Percentiles rank a stretch among this genome's conserved stretches.
These are phyloP conservation scores for Gryganskiella cystojenkinii DNA, from an alignment of 192 early-diverging fungal species.

Conservation along the genomic window DNA sequence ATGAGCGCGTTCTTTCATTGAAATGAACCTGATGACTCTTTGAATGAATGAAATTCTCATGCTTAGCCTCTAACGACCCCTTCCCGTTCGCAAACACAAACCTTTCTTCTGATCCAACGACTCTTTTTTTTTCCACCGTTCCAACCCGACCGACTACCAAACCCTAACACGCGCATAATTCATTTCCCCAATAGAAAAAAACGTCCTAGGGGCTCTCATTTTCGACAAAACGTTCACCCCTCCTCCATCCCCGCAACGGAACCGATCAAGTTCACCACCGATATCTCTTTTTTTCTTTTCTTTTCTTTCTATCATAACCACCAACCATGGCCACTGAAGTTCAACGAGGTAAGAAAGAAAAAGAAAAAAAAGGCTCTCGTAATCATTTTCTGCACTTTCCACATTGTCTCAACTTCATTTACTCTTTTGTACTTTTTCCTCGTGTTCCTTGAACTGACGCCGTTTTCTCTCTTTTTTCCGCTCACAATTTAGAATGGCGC, in stretches of 20 bases:
- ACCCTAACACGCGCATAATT: too few species aligned
- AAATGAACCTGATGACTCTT: background rate
- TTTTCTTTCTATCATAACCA: too few species aligned
- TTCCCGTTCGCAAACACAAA: too few species aligned
- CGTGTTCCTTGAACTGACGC: background rate
- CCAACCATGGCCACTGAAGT: too few species aligned
- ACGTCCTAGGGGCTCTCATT: background rate
- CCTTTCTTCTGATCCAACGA: too few species aligned
- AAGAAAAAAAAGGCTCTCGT: too few species aligned
- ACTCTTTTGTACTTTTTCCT: background rate
- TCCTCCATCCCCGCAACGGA: background rate
- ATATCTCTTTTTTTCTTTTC: background rate
- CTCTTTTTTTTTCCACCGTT: too few species aligned
- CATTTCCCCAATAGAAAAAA: background rate
- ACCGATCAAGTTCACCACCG: background rate
- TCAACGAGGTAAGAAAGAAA: too few species aligned
- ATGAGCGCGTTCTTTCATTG: background rate
- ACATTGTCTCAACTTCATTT: background rate
- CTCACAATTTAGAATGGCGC: constrained; percentile 18
- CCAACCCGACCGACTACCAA: too few species aligned
- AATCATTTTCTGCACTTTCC: background rate
- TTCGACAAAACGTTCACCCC: too few species aligned
- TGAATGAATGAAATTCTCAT: too few species aligned
- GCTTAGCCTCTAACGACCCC: too few species aligned
- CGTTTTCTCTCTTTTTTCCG: background rate